Evolutionary conservation across 106 monocot genomes (phyloP), one percentile per base, ranked within the genome.

Genomic region (Triglochin maritima): DNA sequence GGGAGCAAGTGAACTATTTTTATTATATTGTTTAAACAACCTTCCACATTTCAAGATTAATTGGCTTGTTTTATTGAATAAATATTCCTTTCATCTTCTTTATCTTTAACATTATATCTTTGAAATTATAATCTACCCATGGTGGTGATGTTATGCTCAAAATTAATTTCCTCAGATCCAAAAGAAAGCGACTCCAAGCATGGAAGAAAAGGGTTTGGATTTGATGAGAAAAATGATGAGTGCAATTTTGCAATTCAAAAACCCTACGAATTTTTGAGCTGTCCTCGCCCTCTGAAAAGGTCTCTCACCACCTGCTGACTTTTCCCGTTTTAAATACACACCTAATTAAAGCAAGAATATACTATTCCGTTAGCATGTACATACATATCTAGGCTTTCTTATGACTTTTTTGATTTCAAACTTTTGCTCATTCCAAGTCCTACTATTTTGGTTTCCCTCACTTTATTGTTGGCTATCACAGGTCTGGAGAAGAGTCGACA

Each of bases 201-300:
- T 6, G 13, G 57, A n/a, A 57, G 7, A 57, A 7, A 57, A 57
- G 57, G 29, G 29, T 29, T 57, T 11, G 15, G 57, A 6, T n/a
- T n/a, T 16, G 2, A 4, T 57, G 57, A 57, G 57, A 12, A 57
- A 57, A 57, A 57, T 57, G 57, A 57, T 57, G 17, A 17, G 6
- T 57, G n/a, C 17, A n/a, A 57, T 15, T n/a, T 57, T 57, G 10
- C 57, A 57, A 17, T 5, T 61, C 17, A 57, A 10, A 43, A 61
- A 61, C 42, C 16, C 83, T 68, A 51, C 70, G 49, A 63, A 46
- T 70, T 68, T 17, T 57, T 70, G 66, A 47, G 60, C 72, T 74
- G 55, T 59, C 56, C 70, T 5, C 73, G 65, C 57, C 59, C 76
- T 61, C 72, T 78, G 64, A 89, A 93, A 81, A 86, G 86, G 89